Evolutionary conservation across 1,284 basidiomycete genomes (phyloP).

Genomic region (Trametes versicolor): DNA sequence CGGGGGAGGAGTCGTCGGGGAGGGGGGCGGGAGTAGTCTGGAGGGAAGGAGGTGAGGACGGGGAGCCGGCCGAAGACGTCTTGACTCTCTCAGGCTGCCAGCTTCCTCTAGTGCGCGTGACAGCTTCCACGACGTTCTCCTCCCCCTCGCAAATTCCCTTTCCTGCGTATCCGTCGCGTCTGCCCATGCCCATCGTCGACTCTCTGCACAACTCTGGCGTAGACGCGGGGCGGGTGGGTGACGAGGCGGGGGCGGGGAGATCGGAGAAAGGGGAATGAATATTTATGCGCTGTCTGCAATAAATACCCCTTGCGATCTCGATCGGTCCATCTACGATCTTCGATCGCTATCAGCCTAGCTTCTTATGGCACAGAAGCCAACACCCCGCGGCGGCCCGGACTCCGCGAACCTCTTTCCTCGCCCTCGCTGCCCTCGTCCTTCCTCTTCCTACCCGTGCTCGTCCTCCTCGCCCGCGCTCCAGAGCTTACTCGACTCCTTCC

Average conservation of each 20-base stretch:
- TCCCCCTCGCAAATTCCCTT: background rate
- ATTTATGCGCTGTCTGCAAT: background rate
- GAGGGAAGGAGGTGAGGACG: background rate
- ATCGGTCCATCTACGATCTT: background rate
- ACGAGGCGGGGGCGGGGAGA: conserved; percentile 3
- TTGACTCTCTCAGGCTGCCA: background rate
- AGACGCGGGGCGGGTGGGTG: background rate
- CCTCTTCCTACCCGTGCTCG: background rate
- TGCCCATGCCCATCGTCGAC: background rate
- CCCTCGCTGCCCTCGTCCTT: background rate
- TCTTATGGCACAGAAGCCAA: conserved; percentile 3
- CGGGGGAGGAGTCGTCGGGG: background rate
- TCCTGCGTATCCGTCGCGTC: background rate
- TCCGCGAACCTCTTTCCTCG: conserved; percentile 7
- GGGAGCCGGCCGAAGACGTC: background rate
- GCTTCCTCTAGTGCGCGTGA: conserved; percentile 1
- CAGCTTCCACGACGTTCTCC: conserved; percentile 1
- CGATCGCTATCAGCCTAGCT: conserved; percentile 2
- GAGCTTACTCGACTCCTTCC: background rate
- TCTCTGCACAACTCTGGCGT: background rate
- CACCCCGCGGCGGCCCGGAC: conserved; percentile 13
- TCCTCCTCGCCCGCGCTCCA: background rate
- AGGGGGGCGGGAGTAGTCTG: background rate
- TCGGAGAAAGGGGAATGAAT: background rate
- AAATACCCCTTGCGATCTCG: conserved; percentile 21